These are phyloP conservation scores for Alternaria sp. DNA, from an alignment of 2,329 filamentous ascomycete genomes.

Conservation along the genomic window DNA sequence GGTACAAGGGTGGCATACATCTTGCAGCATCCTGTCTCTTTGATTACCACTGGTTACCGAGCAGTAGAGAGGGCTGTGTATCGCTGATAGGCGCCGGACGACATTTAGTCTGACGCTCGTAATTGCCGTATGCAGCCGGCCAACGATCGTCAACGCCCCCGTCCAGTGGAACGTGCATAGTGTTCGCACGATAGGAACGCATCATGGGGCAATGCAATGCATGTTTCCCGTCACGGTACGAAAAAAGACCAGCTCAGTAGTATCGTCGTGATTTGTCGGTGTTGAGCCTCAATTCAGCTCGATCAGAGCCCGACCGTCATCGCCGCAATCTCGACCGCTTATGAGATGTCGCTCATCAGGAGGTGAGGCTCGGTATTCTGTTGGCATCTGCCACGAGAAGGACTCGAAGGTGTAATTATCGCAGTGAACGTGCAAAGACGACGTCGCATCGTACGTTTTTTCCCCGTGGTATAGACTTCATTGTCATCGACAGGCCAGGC, in stretches of 20 bases:
- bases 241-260: background rate
- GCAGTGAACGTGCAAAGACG: background rate
- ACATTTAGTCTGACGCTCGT: background rate
- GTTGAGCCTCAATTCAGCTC: background rate
- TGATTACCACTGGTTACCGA: background rate
- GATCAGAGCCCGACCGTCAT: background rate
- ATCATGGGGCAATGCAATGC: background rate
- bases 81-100: background rate
- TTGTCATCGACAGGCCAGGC: background rate
- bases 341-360: background rate
- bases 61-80: background rate
- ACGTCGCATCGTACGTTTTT: background rate
- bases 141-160: background rate
- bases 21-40: background rate
- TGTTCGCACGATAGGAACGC: background rate
- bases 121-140: background rate
- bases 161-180: background rate
- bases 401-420: background rate
- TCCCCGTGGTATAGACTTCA: background rate
- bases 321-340: background rate
- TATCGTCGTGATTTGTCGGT: background rate
- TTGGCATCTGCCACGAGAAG: background rate
- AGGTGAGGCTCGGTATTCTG: background rate
- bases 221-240: background rate
- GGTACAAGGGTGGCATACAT: background rate